phyloP scores from a whole-genome alignment of 1,284 basidiomycete genomes.

The Apiotrichum domesticum region DNA sequence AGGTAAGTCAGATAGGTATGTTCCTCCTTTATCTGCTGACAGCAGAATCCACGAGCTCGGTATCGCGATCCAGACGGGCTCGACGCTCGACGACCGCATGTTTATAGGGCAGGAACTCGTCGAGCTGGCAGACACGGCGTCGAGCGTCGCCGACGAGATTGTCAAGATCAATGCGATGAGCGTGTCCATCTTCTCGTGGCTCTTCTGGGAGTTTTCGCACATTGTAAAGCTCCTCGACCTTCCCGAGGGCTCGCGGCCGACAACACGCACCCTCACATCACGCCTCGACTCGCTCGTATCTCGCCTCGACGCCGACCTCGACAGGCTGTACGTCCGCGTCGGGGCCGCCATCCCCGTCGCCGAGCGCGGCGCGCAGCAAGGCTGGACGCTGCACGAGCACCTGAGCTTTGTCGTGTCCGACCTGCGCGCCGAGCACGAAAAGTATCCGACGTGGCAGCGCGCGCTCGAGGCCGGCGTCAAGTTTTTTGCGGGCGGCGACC shows the following conservation, averaged over 20 bases:
- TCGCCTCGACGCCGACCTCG: slow-evolving; percentile 28
- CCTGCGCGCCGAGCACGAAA: slow-evolving; percentile 20
- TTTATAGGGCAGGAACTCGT: slow-evolving; percentile 30
- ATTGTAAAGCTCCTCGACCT: slow-evolving; percentile 29
- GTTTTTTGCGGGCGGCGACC: slow-evolving; percentile 36
- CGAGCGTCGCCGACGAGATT: slow-evolving; percentile 36
- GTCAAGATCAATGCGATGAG: slow-evolving; percentile 35
- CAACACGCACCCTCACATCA: slow-evolving; percentile 10
- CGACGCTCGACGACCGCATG: slow-evolving; percentile 31
- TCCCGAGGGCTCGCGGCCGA: slow-evolving; percentile 1
- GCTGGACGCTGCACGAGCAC: slow-evolving; percentile 9
- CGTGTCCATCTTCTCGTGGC: slow-evolving; percentile 39
- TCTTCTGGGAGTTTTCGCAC: slow-evolving; percentile 41
- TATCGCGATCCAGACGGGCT: slow-evolving; percentile 31
- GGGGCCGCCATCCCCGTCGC: slow-evolving; percentile 7
- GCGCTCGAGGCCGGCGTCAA: slow-evolving; percentile 26
- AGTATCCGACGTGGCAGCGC: slow-evolving; percentile 32
- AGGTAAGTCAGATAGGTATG: slow-evolving; percentile 22
- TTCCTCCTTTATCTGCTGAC: neutral
- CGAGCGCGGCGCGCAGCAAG: slow-evolving; percentile 4
- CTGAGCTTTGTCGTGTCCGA: slow-evolving; percentile 5
- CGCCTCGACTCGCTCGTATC: slow-evolving; percentile 33
- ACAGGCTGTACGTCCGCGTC: slow-evolving; percentile 20
- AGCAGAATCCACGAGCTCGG: slow-evolving; percentile 40
- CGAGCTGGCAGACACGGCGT: slow-evolving; percentile 38